Conservation (phyloP, 352 stramenopile species). For the Pythium insidiosum region DNA sequence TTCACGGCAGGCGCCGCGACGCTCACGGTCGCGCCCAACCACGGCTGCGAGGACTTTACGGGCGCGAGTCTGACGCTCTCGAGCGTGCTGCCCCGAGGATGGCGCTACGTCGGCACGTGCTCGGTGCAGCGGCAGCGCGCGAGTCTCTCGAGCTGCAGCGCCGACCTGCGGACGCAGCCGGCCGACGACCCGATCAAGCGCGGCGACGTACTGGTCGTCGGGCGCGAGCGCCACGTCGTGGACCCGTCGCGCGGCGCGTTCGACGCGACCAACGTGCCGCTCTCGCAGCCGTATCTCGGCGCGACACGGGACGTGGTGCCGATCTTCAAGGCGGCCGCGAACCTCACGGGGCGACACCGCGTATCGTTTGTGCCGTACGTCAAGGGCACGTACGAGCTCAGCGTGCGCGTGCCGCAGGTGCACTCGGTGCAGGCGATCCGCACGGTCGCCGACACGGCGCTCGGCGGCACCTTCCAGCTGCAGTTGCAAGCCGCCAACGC, state of each 20-base stretch:
- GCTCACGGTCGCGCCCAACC: constrained; percentile 36
- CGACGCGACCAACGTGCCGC: constrained; percentile 51
- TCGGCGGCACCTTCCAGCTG: constrained; percentile 67
- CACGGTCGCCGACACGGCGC: constrained; percentile 28
- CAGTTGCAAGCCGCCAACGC: constrained; percentile 22
- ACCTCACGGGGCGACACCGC: constrained; percentile 73
- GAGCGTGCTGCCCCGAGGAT: constrained; percentile 38
- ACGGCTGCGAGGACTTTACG: constrained; percentile 47
- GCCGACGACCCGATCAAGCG: constrained; percentile 40
- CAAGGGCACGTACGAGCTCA: constrained; percentile 85
- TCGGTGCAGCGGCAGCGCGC: constrained; percentile 18
- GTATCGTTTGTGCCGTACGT: constrained; percentile 88
- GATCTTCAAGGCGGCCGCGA: constrained; percentile 47
- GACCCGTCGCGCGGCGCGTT: constrained; percentile 42
- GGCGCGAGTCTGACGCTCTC: constrained; percentile 35
- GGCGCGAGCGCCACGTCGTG: constrained; percentile 62
- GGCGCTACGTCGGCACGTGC: constrained; percentile 69
- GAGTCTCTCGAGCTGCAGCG: constrained; percentile 33
- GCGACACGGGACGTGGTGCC: constrained; percentile 39
- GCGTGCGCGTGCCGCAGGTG: constrained; percentile 68
- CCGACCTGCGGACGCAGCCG: constrained; percentile 23
- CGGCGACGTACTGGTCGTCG: constrained; percentile 78
- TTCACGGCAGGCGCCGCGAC: constrained; percentile 22
- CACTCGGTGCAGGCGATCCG: constrained; percentile 67
- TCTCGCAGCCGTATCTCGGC: constrained; percentile 59